phyloP scores from a whole-genome alignment of 1,284 basidiomycete species.

The Apiotrichum gamsii region DNA sequence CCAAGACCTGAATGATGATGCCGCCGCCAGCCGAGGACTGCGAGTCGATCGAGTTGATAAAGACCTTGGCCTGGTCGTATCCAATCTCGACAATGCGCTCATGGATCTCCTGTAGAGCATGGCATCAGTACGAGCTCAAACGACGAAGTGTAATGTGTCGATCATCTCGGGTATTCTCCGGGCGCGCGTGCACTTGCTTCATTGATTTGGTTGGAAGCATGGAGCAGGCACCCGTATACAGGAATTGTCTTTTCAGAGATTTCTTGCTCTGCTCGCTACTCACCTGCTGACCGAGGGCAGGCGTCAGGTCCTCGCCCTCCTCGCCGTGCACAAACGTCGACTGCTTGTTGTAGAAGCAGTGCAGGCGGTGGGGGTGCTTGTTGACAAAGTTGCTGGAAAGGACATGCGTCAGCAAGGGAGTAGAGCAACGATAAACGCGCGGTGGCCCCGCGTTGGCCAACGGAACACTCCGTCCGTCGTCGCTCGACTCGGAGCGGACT shows the following conservation, averaged over 20 bases:
- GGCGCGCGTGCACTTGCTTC: no score
- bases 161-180: constrained; percentile 1
- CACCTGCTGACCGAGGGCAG: constrained; percentile 82
- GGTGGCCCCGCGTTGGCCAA: no score
- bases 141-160: not conserved
- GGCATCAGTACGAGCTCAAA: not conserved
- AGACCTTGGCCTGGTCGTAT: constrained; percentile 96
- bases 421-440: no score
- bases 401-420: constrained; percentile 5
- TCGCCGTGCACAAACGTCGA: constrained; percentile 94
- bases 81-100: constrained; percentile 88
- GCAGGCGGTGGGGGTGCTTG: constrained; percentile 90
- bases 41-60: constrained; percentile 89
- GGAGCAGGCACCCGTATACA: not conserved
- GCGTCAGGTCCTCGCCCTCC: constrained; percentile 88
- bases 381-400: constrained; percentile 87
- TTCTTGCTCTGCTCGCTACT: constrained; percentile 22
- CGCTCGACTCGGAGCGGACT: no score
- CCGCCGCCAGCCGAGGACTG: constrained; percentile 90
- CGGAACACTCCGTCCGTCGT: no score
- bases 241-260: not conserved
- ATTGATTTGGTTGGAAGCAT: no score
- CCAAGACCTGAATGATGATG: constrained; percentile 98
- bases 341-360: constrained; percentile 98
- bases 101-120: constrained; percentile 76